Base-by-base conservation (phyloP, 495 filamentous ascomycete genomes). In the Podospora pseudocomata region DNA sequence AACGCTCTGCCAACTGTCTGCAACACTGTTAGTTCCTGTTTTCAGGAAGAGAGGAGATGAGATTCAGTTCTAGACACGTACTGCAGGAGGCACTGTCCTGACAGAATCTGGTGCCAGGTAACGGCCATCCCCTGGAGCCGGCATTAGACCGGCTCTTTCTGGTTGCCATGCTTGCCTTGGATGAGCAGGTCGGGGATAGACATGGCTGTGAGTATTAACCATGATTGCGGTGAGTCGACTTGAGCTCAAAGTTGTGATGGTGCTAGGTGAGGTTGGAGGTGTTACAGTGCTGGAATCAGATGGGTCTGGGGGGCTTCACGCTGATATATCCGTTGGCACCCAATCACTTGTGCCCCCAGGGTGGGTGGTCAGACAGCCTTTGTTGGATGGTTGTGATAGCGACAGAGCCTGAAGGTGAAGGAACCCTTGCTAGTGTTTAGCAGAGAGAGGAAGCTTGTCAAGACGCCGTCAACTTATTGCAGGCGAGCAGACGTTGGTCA, bases 1-100 rank as follows among this genome's bases (percentile, higher is more conserved):
- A 83, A 67, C 9, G 78, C 79, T 39, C 73, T 72, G 19, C 76
- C 72, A 57, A 83, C 78, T 32, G 75, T 76, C 81, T 82, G 67
- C 30, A 26, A 34, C 58, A 34, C 5, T 0, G 70, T 77, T 32
- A 72, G 72, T 30, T 55, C 27, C 28, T 15, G 62, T 63, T 58
- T 30, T 19, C 1, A 65, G 27, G 67, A 18, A 57, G 19, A 16
- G n/a, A 18, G 18, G 16, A 59, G 63, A 54, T 34, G 55, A 19
- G 30, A 56, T 49, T 49, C 9, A 49, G 39, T 16, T 49, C 39
- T 2, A 49, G 6, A 58, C 4, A 39, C 75, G 28, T 69, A 71
- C 73, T 44, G 71, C 56, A 53, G 73, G 70, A 58, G 72, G 71
- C 44, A 66, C 39, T 28, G 5, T 53, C 34, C 73, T 63, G 54